These are phyloP conservation scores for Trichoderma erinaceum DNA, from an alignment of 495 filamentous ascomycete genomes.

Conservation along the genomic window DNA sequence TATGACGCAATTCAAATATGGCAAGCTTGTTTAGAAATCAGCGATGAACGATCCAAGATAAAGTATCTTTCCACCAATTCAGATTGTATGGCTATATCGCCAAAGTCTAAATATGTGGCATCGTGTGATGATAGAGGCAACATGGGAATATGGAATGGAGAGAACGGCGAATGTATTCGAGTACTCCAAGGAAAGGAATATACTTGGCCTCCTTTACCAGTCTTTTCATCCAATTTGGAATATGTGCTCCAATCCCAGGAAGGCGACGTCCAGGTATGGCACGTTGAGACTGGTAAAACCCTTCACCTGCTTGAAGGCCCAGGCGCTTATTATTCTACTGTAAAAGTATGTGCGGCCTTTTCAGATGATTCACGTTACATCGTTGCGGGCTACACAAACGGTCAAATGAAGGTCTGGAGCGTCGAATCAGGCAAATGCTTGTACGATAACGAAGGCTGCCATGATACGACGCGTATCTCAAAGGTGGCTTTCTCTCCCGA, in stretches of 20 bases:
- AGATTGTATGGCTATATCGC: too few species aligned
- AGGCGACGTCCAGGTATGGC: neutral
- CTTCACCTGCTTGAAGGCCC: neutral
- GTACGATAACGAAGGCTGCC: neutral
- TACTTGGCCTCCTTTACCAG: neutral
- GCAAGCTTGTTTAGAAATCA: too few species aligned
- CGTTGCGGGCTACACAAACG: neutral
- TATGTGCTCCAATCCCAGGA: neutral
- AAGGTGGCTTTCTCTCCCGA: neutral
- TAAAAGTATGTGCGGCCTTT: too few species aligned
- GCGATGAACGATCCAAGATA: too few species aligned
- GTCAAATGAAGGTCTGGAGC: neutral
- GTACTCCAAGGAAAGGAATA: neutral
- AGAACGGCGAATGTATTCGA: neutral
- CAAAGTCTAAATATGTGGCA: neutral
- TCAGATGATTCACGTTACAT: neutral
- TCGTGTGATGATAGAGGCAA: neutral
- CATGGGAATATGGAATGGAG: neutral
- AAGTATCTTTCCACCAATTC: too few species aligned
- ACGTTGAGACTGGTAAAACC: neutral
- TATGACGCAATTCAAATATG: neutral
- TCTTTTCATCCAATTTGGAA: neutral
- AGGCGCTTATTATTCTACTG: too few species aligned
- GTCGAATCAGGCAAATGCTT: neutral
- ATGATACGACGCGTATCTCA: neutral